Conservation (phyloP, 768 basidiomycete species). For the Leccinum imitatum region DNA sequence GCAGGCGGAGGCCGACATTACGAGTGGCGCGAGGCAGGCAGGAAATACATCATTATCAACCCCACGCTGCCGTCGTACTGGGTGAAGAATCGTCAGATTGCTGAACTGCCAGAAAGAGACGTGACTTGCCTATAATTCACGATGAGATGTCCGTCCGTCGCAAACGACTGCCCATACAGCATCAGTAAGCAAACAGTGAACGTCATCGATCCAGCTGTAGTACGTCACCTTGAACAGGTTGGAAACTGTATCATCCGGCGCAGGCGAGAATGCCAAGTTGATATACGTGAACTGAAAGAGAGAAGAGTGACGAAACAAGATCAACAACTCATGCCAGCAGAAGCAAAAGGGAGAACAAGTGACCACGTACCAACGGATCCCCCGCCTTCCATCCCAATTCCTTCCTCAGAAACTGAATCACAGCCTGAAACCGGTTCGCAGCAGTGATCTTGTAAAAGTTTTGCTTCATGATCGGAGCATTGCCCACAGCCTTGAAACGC, state of each 20-base stretch:
- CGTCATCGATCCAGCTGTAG: background rate
- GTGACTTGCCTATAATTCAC: slow-evolving; percentile 80
- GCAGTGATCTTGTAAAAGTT: slow-evolving; percentile 98
- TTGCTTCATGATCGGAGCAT: slow-evolving; percentile 98
- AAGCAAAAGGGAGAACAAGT: background rate
- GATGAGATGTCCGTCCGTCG: slow-evolving; percentile 85
- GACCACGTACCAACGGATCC: slow-evolving; percentile 71
- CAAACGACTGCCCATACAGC: slow-evolving; percentile 58
- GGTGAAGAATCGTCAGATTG: slow-evolving; percentile 5
- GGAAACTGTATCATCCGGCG: slow-evolving; percentile 72
- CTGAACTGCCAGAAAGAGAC: too few species aligned
- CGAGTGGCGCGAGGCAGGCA: background rate
- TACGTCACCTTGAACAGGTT: slow-evolving; percentile 63
- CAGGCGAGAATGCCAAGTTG: slow-evolving; percentile 74
- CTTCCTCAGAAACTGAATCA: slow-evolving; percentile 88
- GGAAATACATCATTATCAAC: slow-evolving; percentile 32
- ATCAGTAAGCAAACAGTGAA: background rate
- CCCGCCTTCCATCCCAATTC: slow-evolving; percentile 85
- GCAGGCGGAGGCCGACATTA: background rate
- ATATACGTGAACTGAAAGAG: slow-evolving; percentile 65
- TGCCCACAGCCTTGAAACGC: slow-evolving; percentile 96
- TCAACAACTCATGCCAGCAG: background rate
- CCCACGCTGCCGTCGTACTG: slow-evolving; percentile 68
- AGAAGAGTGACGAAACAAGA: too few species aligned
- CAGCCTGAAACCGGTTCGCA: slow-evolving; percentile 90